Evolutionary conservation across 1,139 yeast species (phyloP).

Genomic region (Blastobotrys buckinghamii): DNA sequence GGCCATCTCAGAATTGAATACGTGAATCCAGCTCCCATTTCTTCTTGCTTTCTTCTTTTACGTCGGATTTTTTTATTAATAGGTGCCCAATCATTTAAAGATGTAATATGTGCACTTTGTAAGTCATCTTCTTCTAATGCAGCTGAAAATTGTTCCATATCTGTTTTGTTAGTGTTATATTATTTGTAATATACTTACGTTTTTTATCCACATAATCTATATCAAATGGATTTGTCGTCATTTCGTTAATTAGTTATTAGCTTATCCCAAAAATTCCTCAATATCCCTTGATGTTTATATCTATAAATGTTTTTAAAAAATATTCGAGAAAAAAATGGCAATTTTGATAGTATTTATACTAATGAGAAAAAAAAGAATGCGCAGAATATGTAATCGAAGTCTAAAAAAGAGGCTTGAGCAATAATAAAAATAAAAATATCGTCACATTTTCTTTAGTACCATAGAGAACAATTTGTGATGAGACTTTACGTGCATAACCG

Average conservation of each 20-base stretch:
- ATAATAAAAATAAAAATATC: too few species aligned
- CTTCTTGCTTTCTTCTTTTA: conserved; percentile 13
- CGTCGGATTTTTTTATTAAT: conserved; percentile 31
- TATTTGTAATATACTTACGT: conserved; percentile 24
- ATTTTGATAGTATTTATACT: too few species aligned
- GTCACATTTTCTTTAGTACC: too few species aligned
- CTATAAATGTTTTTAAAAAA: too few species aligned
- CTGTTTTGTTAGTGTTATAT: conserved; percentile 12
- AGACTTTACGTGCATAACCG: too few species aligned
- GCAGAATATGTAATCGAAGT: too few species aligned
- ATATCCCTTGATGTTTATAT: too few species aligned
- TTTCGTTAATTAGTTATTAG: neutral
- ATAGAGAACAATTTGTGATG: too few species aligned
- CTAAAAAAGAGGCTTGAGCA: too few species aligned
- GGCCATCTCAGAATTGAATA: conserved; percentile 65
- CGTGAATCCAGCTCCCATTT: conserved; percentile 37
- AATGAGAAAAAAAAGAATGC: too few species aligned
- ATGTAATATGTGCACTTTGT: conserved; percentile 38
- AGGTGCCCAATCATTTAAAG: conserved; percentile 69
- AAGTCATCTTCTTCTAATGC: conserved; percentile 25
- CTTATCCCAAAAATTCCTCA: too few species aligned
- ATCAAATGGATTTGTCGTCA: conserved; percentile 18
- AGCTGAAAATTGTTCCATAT: conserved; percentile 31
- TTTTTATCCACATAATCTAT: conserved; percentile 31
- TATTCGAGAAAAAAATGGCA: too few species aligned